Evolutionary conservation across 2,329 filamentous ascomycete species (phyloP).

Genomic region (Venturia effusa): DNA sequence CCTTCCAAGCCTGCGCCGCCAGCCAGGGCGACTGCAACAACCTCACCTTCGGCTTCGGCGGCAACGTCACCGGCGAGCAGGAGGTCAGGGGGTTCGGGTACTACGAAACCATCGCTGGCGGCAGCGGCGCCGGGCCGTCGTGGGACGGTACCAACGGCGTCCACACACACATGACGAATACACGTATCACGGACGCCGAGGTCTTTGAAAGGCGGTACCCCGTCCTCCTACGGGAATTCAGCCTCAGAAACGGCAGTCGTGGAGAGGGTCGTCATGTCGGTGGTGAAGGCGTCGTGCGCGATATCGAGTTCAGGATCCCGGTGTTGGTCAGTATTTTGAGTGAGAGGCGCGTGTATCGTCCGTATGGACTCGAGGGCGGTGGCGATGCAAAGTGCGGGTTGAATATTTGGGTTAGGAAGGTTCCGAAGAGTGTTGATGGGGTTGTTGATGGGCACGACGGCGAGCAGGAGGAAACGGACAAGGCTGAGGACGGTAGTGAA

Average conservation of each 20-base stretch:
- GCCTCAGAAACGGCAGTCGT: slow-evolving; percentile 50
- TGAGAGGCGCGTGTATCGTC: slow-evolving; percentile 63
- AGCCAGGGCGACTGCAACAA: slow-evolving; percentile 77
- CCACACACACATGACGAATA: slow-evolving; percentile 83
- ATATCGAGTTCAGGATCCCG: slow-evolving; percentile 71
- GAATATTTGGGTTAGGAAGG: slow-evolving; percentile 77
- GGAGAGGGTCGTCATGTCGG: slow-evolving; percentile 56
- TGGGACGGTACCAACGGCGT: slow-evolving; percentile 68
- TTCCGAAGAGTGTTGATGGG: slow-evolving; percentile 32
- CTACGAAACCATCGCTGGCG: slow-evolving; percentile 77
- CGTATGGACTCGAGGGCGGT: slow-evolving; percentile 77
- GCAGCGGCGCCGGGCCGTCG: slow-evolving; percentile 58
- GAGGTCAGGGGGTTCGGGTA: slow-evolving; percentile 72
- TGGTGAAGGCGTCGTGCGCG: slow-evolving; percentile 66
- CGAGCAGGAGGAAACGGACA: slow-evolving; percentile 1
- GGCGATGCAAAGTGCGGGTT: slow-evolving; percentile 67
- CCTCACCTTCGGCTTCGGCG: slow-evolving; percentile 72
- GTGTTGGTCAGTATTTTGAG: slow-evolving; percentile 70
- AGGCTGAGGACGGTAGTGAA: slow-evolving; percentile 37
- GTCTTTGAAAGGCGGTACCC: slow-evolving; percentile 70
- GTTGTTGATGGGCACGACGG: slow-evolving; percentile 16
- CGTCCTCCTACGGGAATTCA: slow-evolving; percentile 61
- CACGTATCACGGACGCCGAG: slow-evolving; percentile 70
- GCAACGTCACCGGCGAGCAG: slow-evolving; percentile 46
- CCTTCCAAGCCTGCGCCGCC: slow-evolving; percentile 69